A percentile compares a stretch with the other conserved stretches of the same genome.
Conservation (phyloP, 371 early-diverging fungal genomes). For the Mucor velutinosus region DNA sequence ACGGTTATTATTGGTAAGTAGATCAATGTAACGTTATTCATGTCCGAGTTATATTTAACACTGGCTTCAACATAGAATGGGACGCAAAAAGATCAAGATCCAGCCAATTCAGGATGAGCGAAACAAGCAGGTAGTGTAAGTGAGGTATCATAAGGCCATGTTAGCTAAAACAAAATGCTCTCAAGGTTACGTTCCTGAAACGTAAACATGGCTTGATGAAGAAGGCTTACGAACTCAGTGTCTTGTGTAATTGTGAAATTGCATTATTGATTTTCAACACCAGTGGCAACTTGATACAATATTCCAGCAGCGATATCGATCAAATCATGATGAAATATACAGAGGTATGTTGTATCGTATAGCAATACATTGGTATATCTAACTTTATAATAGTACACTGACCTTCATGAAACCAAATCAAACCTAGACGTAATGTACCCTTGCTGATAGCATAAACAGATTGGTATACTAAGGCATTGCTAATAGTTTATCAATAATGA, state of each 20-base stretch:
- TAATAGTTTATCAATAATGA: constrained; percentile 11
- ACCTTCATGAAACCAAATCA: constrained; percentile 45
- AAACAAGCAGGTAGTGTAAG: constrained; percentile 28
- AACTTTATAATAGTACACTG: constrained; percentile 29
- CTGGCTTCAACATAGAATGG: constrained; percentile 18
- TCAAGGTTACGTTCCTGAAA: constrained; percentile 90
- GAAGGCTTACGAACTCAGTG: constrained; percentile 97
- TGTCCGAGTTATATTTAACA: not conserved
- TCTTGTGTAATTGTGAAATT: constrained; percentile 96
- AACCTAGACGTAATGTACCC: constrained; percentile 37
- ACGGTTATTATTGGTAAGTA: not conserved
- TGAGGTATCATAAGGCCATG: not conserved
- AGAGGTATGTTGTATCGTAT: constrained; percentile 53
- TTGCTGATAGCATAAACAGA: not conserved
- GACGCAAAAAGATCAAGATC: constrained; percentile 39
- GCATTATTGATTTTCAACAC: constrained; percentile 89
- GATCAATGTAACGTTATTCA: not conserved
- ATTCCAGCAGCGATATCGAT: constrained; percentile 91
- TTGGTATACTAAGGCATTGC: not conserved
- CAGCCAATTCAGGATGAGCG: constrained; percentile 33
- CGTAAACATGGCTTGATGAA: constrained; percentile 99
- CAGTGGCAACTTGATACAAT: constrained; percentile 92
- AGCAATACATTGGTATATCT: not conserved
- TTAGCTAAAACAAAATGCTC: not conserved
- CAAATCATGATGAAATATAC: constrained; percentile 89